These are phyloP conservation scores for Crithidia brevicula DNA, from an alignment of 208 protist genomes.

Conservation along the genomic window DNA sequence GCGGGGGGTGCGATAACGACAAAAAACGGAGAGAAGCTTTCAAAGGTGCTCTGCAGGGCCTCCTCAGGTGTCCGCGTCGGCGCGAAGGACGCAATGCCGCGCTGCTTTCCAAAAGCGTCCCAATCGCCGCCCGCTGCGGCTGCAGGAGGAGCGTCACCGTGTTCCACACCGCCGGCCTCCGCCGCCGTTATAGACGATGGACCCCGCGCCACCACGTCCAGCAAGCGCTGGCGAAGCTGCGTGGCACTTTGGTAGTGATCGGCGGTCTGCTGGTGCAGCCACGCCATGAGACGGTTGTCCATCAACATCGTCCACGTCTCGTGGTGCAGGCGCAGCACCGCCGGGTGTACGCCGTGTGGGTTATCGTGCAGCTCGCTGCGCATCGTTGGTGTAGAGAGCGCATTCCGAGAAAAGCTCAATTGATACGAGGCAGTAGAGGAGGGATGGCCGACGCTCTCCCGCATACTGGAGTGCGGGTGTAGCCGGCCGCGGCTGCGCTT, in stretches of 20 bases:
- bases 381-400: constrained; percentile 1
- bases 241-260: constrained; percentile 67
- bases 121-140: background rate
- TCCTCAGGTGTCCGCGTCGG: constrained; percentile 39
- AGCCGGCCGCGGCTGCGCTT: no score
- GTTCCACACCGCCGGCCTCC: background rate
- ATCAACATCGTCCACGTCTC: constrained; percentile 87
- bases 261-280: constrained; percentile 79
- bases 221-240: constrained; percentile 68
- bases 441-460: background rate
- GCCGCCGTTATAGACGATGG: background rate
- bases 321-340: constrained; percentile 64
- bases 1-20: constrained; percentile 68
- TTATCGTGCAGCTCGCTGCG: constrained; percentile 29
- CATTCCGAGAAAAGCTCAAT: constrained; percentile 12
- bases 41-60: constrained; percentile 57
- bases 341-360: constrained; percentile 39
- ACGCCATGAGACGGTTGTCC: constrained; percentile 84
- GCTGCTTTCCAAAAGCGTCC: no score
- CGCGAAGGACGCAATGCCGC: no score
- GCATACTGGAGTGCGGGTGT: background rate
- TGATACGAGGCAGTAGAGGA: background rate
- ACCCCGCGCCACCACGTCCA: constrained; percentile 58
- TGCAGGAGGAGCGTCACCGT: background rate
- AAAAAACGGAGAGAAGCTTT: constrained; percentile 86